Percentiles rank a stretch among this genome's conserved stretches.
Evolutionary conservation across 768 basidiomycete genomes (phyloP).

Genomic region (Mycena sanguinolenta): DNA sequence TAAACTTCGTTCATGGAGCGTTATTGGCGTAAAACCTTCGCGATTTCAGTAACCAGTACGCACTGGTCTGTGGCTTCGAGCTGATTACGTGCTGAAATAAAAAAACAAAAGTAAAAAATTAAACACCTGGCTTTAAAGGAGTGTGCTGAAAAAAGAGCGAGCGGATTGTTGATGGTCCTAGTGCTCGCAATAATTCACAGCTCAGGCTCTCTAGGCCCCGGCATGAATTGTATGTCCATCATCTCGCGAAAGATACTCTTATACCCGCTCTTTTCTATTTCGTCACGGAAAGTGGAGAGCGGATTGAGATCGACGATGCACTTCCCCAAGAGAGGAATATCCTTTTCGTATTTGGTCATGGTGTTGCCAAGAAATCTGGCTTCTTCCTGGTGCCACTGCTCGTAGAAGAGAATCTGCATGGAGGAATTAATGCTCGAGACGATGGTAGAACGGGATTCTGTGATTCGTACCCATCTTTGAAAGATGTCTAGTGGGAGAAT

Average conservation of each 20-base stretch:
- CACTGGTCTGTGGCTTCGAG: too few species aligned
- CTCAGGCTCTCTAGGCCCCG: too few species aligned
- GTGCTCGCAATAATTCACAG: too few species aligned
- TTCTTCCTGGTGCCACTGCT: not conserved
- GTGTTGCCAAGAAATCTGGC: not conserved
- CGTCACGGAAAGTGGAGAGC: not conserved
- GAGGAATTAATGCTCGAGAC: too few species aligned
- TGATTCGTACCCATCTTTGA: not conserved
- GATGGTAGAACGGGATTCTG: not conserved
- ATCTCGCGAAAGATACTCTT: not conserved
- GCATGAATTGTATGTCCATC: not conserved
- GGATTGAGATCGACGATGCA: not conserved
- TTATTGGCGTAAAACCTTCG: too few species aligned
- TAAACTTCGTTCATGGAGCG: too few species aligned
- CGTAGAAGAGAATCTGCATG: not conserved
- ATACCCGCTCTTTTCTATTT: not conserved
- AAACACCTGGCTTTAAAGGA: too few species aligned
- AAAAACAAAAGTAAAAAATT: too few species aligned
- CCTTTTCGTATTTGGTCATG: not conserved
- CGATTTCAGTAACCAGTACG: too few species aligned
- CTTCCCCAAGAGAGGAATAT: not conserved
- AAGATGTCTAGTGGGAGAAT: not conserved
- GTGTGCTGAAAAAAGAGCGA: too few species aligned
- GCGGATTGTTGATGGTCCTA: too few species aligned
- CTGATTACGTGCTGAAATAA: too few species aligned